Base-by-base conservation (phyloP, 371 early-diverging fungal genomes). In the Rhizopus sp. region DNA sequence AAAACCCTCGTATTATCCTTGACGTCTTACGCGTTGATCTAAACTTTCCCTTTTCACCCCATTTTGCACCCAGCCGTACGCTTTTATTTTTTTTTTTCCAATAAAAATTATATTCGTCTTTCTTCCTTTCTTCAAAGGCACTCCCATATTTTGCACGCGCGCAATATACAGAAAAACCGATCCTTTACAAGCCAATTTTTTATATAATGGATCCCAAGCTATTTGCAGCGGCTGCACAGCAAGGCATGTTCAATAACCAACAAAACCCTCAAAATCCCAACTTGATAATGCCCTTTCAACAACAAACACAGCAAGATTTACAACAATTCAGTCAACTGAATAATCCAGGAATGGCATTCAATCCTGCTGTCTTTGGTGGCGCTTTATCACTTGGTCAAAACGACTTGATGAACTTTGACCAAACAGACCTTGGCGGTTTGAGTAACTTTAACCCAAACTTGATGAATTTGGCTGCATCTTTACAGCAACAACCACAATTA, bases 151-250 rank as follows among this genome's bases (percentile, higher is more conserved):
- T 23, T 23, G 8, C 9, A 46, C 46, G 46, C 46, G 46, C 46
- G 12, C 46, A 29, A 8, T 37, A 29, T 29, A 46, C 17, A 46
- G 46, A 46, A 46, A 46, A 46, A 23, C 17, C 46, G 46, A 29
- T 46, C 46, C 46, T 23, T 46, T 46, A 46, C 46, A 29, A 29
- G 17, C 29, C 17, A 46, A 17, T 23, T 46, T 46, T 46, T 46
- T 46, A 29, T 46, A 46, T 51, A 33, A 74, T 74, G 75, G 75
- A 74, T 63, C 75, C 75, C 35, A 74, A 74, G 60, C 66, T 71
- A 30, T 74, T 71, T 60, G 56, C 66, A 59, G 55, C 56, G 23
- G 64, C 64, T 45, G 68, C 63, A 55, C 73, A 74, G 53, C 60
- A 69, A 50, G 66, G 71, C 55, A 55, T 61, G 7, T 61, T 69